A percentile compares a stretch with the other conserved stretches of the same genome.
Evolutionary conservation across 371 early-diverging fungal species (phyloP).

Genomic region (Fennellomyces sp.): DNA sequence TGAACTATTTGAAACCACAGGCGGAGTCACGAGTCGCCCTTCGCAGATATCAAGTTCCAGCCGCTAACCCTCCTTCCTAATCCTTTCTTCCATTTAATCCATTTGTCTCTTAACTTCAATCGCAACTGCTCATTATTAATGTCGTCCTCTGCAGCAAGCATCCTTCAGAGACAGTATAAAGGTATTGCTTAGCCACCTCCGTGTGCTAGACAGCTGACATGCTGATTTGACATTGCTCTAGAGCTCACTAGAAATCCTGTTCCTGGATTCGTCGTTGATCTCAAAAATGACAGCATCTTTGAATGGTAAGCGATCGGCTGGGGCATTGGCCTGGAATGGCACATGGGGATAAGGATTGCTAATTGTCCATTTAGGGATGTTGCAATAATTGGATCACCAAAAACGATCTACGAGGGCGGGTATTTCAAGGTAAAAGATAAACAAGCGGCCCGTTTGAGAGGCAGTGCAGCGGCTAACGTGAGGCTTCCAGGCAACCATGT

Average conservation of each 20-base stretch:
- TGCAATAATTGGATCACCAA: slow-evolving; percentile 83
- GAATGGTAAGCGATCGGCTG: slow-evolving; percentile 55
- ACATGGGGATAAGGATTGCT: too few species aligned
- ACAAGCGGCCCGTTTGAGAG: too few species aligned
- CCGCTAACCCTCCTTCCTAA: too few species aligned
- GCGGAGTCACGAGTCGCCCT: too few species aligned
- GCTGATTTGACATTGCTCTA: not conserved
- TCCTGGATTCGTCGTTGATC: slow-evolving; percentile 75
- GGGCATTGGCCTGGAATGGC: too few species aligned
- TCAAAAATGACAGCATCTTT: slow-evolving; percentile 68
- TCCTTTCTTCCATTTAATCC: too few species aligned
- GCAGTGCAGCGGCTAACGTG: slow-evolving; percentile 48
- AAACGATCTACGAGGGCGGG: slow-evolving; percentile 89
- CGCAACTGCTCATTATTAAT: not conserved
- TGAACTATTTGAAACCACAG: too few species aligned
- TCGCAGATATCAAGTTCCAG: too few species aligned
- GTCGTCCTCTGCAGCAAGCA: slow-evolving; percentile 11
- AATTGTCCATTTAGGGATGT: slow-evolving; percentile 66
- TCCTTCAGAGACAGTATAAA: slow-evolving; percentile 9
- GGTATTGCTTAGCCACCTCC: not conserved
- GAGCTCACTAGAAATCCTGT: slow-evolving; percentile 61
- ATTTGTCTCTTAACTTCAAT: too few species aligned
- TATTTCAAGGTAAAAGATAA: slow-evolving; percentile 92
- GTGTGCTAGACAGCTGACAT: too few species aligned
- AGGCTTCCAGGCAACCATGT: slow-evolving; percentile 52